These are phyloP conservation scores for Phalaenopsis aphrodite DNA, from an alignment of 106 monocot species.

Conservation along the genomic window DNA sequence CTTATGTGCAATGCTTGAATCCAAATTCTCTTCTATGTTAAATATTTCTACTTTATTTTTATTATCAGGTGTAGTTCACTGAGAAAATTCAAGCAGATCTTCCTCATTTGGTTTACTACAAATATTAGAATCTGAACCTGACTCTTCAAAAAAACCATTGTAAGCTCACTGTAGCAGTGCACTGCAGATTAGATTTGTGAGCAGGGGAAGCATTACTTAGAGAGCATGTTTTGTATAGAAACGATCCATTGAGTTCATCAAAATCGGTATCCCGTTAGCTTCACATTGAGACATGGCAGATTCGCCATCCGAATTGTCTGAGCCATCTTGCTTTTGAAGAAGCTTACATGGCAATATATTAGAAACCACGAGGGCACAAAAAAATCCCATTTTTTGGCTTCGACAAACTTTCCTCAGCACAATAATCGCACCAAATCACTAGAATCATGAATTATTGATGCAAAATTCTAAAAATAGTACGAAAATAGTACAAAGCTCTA, in stretches of 20 bases:
- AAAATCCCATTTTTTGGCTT: no score
- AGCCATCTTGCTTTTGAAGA: slow-evolving; percentile 24
- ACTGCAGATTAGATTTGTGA: slow-evolving; percentile 8
- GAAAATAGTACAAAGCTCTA: background rate
- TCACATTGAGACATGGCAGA: slow-evolving; percentile 17
- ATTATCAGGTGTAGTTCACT: background rate
- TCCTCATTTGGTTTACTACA: slow-evolving; percentile 9
- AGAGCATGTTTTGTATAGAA: slow-evolving; percentile 38
- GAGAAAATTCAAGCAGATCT: background rate
- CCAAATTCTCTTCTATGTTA: background rate
- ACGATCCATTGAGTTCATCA: slow-evolving; percentile 35
- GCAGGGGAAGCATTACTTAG: slow-evolving; percentile 16
- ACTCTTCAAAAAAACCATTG: slow-evolving; percentile 13
- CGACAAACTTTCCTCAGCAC: no score
- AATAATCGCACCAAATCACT: no score
- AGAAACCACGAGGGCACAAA: no score
- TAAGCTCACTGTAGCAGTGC: slow-evolving; percentile 3
- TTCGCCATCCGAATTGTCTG: slow-evolving; percentile 43
- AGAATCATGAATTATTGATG: no score
- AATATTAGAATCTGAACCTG: slow-evolving; percentile 12
- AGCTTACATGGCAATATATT: slow-evolving; percentile 48
- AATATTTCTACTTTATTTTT: background rate
- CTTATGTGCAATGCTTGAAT: background rate
- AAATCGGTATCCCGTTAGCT: slow-evolving; percentile 2
- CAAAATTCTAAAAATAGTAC: no score